Evolutionary conservation across 2,329 filamentous ascomycete species (phyloP), one percentile per base, ranked within the genome.

Genomic region (Colletotrichum sp.): DNA sequence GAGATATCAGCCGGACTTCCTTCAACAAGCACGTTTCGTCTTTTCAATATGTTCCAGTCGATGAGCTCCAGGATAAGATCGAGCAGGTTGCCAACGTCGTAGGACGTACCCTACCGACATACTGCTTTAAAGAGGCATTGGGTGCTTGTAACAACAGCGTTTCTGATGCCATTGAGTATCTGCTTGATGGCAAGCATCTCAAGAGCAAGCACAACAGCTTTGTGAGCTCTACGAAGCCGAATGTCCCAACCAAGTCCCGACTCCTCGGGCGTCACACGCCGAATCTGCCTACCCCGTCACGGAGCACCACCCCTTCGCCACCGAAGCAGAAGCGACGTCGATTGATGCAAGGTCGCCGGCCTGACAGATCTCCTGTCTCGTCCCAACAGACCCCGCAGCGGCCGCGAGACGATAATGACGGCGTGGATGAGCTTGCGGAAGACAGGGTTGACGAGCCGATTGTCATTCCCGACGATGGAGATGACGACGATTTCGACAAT

Each of bases 1-100:
- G 89, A 56, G 92, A 92, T 52, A 93, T 92, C 24, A 91, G 89
- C 16, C 93, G 92, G 0, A 93, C 94, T 34, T 85, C 85, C 18
- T 90, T 91, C 79, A 85, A 83, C 77, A 81, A 84, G 52, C 85
- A 86, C 77, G 79, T 87, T 56, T 82, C 84, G 26, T 76, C 80
- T n/a, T 83, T 83, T 78, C 76, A 82, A 26, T 91, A 93, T 72
- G 88, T 91, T 32, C 87, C 90, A 21, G 82, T 87, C 52, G 83
- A 84, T 58, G 84, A 84, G 43, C 89, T 73, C 28, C 80, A 78
- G 62, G 78, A 71, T 34, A 84, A 81, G 64, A 73, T 87, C 32
- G 80, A 82, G 16, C 83, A 85, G 68, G 81, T 87, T 15, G 86
- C 79, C 66, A 82, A 85, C 36, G 81, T 85, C 6, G 81, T 83